These are phyloP conservation scores for Russula dissimulans DNA, from an alignment of 768 basidiomycete species.

Conservation along the genomic window DNA sequence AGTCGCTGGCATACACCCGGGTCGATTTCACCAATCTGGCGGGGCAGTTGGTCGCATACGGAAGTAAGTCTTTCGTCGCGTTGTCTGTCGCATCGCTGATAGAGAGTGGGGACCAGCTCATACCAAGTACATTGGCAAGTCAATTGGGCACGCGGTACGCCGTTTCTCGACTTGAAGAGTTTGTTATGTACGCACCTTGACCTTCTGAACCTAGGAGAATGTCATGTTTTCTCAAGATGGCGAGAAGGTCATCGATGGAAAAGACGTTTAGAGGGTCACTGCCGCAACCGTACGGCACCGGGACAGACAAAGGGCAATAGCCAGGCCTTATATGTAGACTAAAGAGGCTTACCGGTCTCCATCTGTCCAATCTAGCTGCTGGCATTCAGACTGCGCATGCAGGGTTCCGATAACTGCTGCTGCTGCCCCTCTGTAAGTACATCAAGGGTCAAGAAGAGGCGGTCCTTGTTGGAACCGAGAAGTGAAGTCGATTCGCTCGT, in stretches of 20 bases:
- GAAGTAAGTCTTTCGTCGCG: slow-evolving; percentile 40
- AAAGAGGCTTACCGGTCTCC: not conserved
- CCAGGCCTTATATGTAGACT: not conserved
- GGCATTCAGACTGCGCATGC: not conserved
- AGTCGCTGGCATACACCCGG: slow-evolving; percentile 71
- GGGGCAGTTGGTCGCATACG: slow-evolving; percentile 72
- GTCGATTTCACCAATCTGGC: slow-evolving; percentile 60
- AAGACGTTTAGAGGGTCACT: slow-evolving; percentile 34
- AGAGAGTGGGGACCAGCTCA: slow-evolving; percentile 44
- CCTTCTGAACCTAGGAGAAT: slow-evolving; percentile 41
- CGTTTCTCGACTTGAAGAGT: slow-evolving; percentile 7
- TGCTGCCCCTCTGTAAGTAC: not conserved
- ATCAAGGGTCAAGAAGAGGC: not conserved
- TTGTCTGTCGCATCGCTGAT: not conserved
- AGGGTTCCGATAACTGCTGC: not conserved
- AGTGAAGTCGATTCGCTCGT: not conserved
- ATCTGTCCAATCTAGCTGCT: not conserved
- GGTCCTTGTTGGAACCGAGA: not conserved
- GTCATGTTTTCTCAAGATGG: slow-evolving; percentile 76
- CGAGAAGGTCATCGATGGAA: slow-evolving; percentile 56
- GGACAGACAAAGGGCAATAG: not conserved
- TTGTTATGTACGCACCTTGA: slow-evolving; percentile 30
- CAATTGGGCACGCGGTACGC: slow-evolving; percentile 36
- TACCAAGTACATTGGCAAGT: slow-evolving; percentile 79
- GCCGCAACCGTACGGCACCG: slow-evolving; percentile 15